Percentiles rank a stretch among this genome's conserved stretches.
Evolutionary conservation across 2,329 filamentous ascomycete genomes (phyloP).

Genomic region (Aspergillus hortae): DNA sequence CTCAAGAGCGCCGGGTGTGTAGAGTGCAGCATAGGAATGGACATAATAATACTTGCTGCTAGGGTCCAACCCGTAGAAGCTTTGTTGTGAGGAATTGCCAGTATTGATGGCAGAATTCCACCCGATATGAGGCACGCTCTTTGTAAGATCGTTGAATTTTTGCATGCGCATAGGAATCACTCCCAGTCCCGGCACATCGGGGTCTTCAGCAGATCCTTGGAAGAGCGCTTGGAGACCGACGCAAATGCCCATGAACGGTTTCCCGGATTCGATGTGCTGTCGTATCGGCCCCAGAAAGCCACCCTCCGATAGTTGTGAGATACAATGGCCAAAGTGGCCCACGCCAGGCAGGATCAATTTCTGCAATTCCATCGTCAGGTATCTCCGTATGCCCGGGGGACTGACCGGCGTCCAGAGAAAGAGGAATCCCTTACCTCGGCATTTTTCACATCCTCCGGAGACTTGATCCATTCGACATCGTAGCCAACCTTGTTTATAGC

Average conservation of each 20-base stretch:
- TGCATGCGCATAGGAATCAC: slow-evolving; percentile 68
- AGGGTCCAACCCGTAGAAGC: slow-evolving; percentile 74
- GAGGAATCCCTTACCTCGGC: slow-evolving; percentile 64
- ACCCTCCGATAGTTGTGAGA: slow-evolving; percentile 75
- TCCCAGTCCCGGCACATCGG: slow-evolving; percentile 68
- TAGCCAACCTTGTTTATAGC: slow-evolving; percentile 96
- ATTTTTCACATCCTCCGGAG: slow-evolving; percentile 75
- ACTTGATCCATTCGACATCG: slow-evolving; percentile 84
- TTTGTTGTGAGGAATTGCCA: slow-evolving; percentile 43
- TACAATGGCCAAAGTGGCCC: slow-evolving; percentile 95
- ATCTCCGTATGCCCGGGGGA: neutral
- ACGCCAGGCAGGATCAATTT: slow-evolving; percentile 95
- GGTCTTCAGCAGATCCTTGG: slow-evolving; percentile 76
- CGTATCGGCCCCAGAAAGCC: slow-evolving; percentile 81
- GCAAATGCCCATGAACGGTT: slow-evolving; percentile 97
- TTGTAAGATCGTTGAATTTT: slow-evolving; percentile 71
- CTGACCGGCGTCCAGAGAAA: neutral
- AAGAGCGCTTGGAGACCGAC: slow-evolving; percentile 92
- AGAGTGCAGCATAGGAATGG: slow-evolving; percentile 85
- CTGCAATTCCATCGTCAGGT: slow-evolving; percentile 43
- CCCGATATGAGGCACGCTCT: slow-evolving; percentile 97
- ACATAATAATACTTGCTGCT: slow-evolving; percentile 98
- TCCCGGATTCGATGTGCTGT: slow-evolving; percentile 80
- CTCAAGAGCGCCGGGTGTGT: slow-evolving; percentile 70
- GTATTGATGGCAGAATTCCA: slow-evolving; percentile 81